Conservation (phyloP, 2,329 filamentous ascomycete species). For the Aureobasidium zeae region DNA sequence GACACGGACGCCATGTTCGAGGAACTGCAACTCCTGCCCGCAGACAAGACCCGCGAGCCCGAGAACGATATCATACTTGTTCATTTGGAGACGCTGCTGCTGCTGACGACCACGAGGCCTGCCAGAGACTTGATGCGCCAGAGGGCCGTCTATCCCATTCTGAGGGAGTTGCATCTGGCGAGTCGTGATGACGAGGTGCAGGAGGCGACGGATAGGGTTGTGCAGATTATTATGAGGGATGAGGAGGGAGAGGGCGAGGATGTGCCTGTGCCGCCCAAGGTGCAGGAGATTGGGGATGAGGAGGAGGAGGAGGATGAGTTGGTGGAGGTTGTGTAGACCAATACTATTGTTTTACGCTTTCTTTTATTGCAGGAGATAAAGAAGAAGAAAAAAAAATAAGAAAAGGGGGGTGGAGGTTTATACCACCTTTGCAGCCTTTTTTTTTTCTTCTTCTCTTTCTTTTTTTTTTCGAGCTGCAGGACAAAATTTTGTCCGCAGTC, state of each 20-base stretch:
- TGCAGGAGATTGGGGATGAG: conserved; percentile 35
- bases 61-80: conserved; percentile 71
- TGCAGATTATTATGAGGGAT: conserved; percentile 79
- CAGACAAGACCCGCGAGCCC: conserved; percentile 77
- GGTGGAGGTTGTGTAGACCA: conserved; percentile 30
- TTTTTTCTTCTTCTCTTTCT: too few species aligned
- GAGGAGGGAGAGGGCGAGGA: conserved; percentile 52
- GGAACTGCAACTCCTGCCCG: conserved; percentile 79
- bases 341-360: conserved; percentile 2
- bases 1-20: conserved; percentile 80
- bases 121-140: conserved; percentile 65
- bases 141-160: conserved; percentile 78
- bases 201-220: conserved; percentile 79
- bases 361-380: too few species aligned
- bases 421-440: too few species aligned
- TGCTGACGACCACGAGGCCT: conserved; percentile 69
- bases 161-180: conserved; percentile 74
- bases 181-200: conserved; percentile 70
- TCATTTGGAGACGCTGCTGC: conserved; percentile 77
- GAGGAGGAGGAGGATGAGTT: conserved; percentile 32
- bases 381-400: too few species aligned
- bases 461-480: too few species aligned
- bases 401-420: too few species aligned
- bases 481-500: too few species aligned
- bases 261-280: conserved; percentile 28